These are phyloP conservation scores for Beauveria sp. DNA, from an alignment of 2,329 filamentous ascomycete species.

Conservation along the genomic window DNA sequence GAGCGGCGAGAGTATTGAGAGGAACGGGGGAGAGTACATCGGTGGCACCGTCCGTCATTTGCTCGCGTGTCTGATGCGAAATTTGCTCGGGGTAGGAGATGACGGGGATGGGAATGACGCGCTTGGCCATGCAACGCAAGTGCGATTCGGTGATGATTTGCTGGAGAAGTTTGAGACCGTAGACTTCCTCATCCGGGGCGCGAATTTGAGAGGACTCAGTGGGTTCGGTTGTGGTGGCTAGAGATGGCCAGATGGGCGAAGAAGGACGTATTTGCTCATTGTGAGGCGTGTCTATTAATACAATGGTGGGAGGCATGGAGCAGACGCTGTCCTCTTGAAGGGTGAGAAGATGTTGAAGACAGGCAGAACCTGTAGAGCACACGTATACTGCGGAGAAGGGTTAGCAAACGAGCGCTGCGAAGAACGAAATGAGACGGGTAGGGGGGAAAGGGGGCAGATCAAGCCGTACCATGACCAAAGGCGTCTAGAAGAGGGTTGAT, in stretches of 20 bases:
- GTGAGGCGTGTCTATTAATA: conserved; percentile 49
- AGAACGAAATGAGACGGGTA: neutral
- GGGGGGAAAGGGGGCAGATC: conserved; percentile 13
- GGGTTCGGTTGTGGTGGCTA: conserved; percentile 34
- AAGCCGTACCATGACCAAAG: conserved; percentile 45
- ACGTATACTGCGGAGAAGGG: conserved; percentile 38
- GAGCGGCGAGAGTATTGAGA: conserved; percentile 20
- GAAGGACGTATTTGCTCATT: conserved; percentile 33
- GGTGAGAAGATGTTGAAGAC: conserved; percentile 44
- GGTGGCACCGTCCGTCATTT: conserved; percentile 30
- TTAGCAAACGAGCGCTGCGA: conserved; percentile 12
- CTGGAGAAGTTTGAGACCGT: conserved; percentile 47
- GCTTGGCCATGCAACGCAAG: conserved; percentile 46
- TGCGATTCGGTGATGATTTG: conserved; percentile 52
- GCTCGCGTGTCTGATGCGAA: conserved; percentile 21
- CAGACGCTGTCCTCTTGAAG: conserved; percentile 45
- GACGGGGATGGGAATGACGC: conserved; percentile 49
- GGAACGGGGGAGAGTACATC: conserved; percentile 22
- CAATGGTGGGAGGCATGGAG: conserved; percentile 48
- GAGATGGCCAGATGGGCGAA: conserved; percentile 4
- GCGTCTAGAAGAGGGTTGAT: conserved; percentile 43
- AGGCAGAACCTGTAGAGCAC: conserved; percentile 45
- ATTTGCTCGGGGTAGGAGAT: conserved; percentile 32
- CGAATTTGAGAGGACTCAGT: conserved; percentile 31
- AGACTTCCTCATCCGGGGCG: conserved; percentile 40